phyloP scores from a whole-genome alignment of 192 early-diverging fungal species.

The Rhizoclosmatium sp. region DNA sequence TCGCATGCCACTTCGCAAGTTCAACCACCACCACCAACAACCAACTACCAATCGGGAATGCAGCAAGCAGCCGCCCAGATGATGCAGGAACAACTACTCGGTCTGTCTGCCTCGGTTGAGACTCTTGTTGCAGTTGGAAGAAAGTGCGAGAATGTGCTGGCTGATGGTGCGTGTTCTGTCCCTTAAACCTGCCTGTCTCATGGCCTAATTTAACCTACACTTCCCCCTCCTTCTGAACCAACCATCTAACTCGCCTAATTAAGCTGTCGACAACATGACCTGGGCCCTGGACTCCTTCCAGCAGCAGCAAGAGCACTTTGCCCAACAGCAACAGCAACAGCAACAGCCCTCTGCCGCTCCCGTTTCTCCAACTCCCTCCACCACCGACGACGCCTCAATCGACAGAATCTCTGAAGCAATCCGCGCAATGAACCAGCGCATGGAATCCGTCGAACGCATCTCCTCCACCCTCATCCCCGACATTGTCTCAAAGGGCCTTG shows the following conservation, averaged over 20 bases:
- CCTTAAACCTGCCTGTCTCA: not conserved
- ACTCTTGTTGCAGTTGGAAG: constrained; percentile 7
- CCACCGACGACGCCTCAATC: not conserved
- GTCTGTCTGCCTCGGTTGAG: not conserved
- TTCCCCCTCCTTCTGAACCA: too few relatives aligned
- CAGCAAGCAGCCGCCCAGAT: constrained; percentile 16
- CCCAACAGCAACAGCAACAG: not conserved
- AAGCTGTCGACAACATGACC: constrained; percentile 24
- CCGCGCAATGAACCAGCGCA: constrained; percentile 25
- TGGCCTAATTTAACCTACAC: not conserved
- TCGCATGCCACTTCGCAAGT: not conserved
- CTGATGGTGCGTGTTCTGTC: constrained; percentile 11
- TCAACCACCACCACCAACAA: not conserved
- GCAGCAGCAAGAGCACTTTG: not conserved
- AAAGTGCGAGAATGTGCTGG: constrained; percentile 22
- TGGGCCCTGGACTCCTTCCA: constrained; percentile 20
- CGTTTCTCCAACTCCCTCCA: not conserved
- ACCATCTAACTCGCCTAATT: not conserved
- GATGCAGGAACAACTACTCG: constrained; percentile 28
- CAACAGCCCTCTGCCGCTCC: not conserved
- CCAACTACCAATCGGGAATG: constrained; percentile 16
- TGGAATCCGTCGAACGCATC: constrained; percentile 20
- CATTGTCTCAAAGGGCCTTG: constrained; percentile 25
- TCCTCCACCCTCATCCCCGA: constrained; percentile 10
- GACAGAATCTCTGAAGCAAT: constrained; percentile 33